Base-by-base conservation (phyloP, 164 flowering plant species). In the Stephania japonica region DNA sequence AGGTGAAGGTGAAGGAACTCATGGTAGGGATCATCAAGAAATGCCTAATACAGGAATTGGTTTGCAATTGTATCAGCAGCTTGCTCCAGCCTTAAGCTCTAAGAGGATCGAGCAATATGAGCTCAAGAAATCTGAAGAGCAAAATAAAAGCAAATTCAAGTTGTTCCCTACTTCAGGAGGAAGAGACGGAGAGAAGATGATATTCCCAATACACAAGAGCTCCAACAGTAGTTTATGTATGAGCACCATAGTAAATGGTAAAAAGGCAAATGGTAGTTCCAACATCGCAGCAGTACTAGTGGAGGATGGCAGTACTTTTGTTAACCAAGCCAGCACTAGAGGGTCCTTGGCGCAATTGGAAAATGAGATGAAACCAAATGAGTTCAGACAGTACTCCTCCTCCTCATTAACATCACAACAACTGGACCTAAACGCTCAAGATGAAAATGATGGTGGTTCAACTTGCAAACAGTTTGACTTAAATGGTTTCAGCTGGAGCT, bases 401-500 rank as follows among this genome's bases (percentile, higher is more conserved):
- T 80, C 88, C 27, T 80, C 70, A 75, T 77, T 85, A 62, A 75
- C 76, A 21, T 78, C 85, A 67, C 85, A 80, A 67, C 85, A 80
- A 62, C 81, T 94, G 74, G 98, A 94, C 77, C 80, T 94, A 42
- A 94, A 94, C 78, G 59, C 85, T 65, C 83, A 75, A 70, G 86
- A 80, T 41, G 93, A 88, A 42, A 80, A 80, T 71, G 86, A 87
- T 74, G 84, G 72, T 61, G 78, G 88, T 65, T 75, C 86, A 72
- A 59, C 24, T 59, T 59, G 25, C 64, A 59, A 86, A 77, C 87
- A 84, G 65, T 83, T 94, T 16, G 98, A 94, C 79, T 80, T 94
- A 75, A 94, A 94, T 84, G 96, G 94, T 62, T 85, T 91, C 81
- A 83, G 93, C 85, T 92, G 92, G 91, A 84, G 68, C 82, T 91